Evolutionary conservation across 2,329 filamentous ascomycete species (phyloP).

Genomic region (Cryphonectria parasitica): DNA sequence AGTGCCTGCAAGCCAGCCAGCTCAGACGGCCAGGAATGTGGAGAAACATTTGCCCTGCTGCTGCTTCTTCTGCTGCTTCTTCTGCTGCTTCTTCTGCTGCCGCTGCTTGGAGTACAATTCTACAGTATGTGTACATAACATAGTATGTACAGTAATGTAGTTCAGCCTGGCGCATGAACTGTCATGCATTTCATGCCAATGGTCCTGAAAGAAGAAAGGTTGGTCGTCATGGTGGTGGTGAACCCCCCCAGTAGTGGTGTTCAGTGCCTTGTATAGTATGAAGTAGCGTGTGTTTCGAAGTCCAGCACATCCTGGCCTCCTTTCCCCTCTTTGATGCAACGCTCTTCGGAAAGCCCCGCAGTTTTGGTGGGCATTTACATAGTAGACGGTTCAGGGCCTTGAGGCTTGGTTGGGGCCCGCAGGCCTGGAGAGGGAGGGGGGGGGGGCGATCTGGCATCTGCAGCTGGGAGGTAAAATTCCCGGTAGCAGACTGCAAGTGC

Average conservation of each 20-base stretch:
- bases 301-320: constrained; percentile 7
- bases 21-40: not conserved
- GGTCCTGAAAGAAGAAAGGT: too few relatives aligned
- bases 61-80: not conserved
- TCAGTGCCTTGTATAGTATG: not conserved
- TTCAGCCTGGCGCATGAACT: not conserved
- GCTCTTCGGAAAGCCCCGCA: constrained; percentile 26
- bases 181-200: not conserved
- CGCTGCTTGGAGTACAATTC: not conserved
- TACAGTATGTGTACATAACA: not conserved
- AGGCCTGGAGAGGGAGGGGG: not conserved
- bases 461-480: constrained; percentile 23
- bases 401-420: not conserved
- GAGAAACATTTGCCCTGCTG: not conserved
- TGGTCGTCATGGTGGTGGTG: not conserved
- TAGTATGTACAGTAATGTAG: not conserved
- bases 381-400: constrained; percentile 1
- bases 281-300: constrained; percentile 7
- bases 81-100: not conserved
- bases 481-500: constrained; percentile 15
- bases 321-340: constrained; percentile 23
- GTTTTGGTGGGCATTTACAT: constrained; percentile 15
- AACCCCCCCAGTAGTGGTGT: not conserved
- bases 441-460: constrained; percentile 26
- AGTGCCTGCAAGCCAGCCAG: not conserved